Evolutionary conservation across 345 rosid species (phyloP), one percentile per base, ranked within the genome.

Genomic region (Lepidium aucheri): DNA sequence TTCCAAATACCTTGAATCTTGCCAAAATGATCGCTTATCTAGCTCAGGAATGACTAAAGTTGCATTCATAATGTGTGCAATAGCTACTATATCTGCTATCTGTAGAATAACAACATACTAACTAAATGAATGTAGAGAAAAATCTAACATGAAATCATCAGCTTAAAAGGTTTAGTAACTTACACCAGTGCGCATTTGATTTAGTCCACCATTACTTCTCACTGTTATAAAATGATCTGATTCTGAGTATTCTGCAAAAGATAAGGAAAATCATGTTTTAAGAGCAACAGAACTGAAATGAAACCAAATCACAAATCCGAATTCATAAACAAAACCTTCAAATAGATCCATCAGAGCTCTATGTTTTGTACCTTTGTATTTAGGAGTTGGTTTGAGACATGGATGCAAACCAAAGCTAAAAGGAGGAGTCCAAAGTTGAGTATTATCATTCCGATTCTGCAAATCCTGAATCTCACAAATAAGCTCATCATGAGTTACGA

Each of bases 161-260:
- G 41, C 46, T 70, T 61, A 10, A 45, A 32, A 13, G 3, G 20
- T 51, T 36, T 40, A 24, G 56, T 43, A 16, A 76, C 99, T 80
- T 85, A 90, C 99, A 76, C 97, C 99, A 33, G 91, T 85, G 40
- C 97, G 96, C 99, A 94, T 94, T 76, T 94, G 99, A 76, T 94
- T 94, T 53, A 94, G 66, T 28, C 99, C 99, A 50, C 99, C 99
- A 67, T 94, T 94, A 80, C 96, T 82, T 84, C 78, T 82, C 60
- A 94, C 96, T 52, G 97, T 90, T 54, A 94, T 70, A 72, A 79
- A 90, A 42, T 39, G 85, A 60, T 78, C 82, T 20, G 78, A 69
- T 70, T 75, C 87, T 69, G 39, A 53, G 32, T 83, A 70, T 75
- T 80, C 97, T 93, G 81, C 57, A 49, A 64, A 67, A 50, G 15